These are phyloP conservation scores for Angomonas desouzai DNA, from an alignment of 208 protist species.

Conservation along the genomic window DNA sequence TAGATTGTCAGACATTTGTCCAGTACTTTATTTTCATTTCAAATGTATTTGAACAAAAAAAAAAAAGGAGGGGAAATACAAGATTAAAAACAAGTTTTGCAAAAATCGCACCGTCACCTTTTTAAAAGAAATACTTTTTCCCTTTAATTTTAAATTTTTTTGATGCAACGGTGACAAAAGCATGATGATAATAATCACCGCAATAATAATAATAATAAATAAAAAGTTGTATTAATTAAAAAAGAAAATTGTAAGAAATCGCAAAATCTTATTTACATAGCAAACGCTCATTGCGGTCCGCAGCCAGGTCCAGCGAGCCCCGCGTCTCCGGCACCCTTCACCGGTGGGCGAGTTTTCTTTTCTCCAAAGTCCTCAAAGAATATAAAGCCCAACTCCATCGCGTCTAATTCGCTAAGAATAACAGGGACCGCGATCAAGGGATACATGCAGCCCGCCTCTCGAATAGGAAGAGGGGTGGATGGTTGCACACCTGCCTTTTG, in stretches of 20 bases:
- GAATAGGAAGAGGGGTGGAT: constrained; percentile 42
- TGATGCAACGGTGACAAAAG: too few species aligned
- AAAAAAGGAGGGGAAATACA: constrained; percentile 21
- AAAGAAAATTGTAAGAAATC: not conserved
- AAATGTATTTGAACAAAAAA: constrained; percentile 11
- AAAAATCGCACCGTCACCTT: too few species aligned
- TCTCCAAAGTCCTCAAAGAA: constrained; percentile 82
- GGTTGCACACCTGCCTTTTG: constrained; percentile 44
- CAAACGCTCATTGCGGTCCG: constrained; percentile 3
- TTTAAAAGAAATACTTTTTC: not conserved
- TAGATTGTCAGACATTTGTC: not conserved
- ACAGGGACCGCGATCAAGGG: constrained; percentile 60
- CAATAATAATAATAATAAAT: too few species aligned
- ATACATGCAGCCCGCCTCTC: constrained; percentile 83
- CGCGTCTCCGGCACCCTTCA: constrained; percentile 11
- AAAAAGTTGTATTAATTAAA: too few species aligned
- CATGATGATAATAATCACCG: too few species aligned
- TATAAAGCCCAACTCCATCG: constrained; percentile 50
- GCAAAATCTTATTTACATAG: too few species aligned
- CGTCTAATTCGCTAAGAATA: constrained; percentile 63
- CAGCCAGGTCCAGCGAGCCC: constrained; percentile 21
- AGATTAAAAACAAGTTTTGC: not conserved
- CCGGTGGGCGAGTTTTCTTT: constrained; percentile 2
- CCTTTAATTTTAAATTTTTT: too few species aligned
- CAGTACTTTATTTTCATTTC: not conserved